Base-by-base conservation (phyloP, 2,329 filamentous ascomycete genomes). In the Lecanoromycetidae sp. region DNA sequence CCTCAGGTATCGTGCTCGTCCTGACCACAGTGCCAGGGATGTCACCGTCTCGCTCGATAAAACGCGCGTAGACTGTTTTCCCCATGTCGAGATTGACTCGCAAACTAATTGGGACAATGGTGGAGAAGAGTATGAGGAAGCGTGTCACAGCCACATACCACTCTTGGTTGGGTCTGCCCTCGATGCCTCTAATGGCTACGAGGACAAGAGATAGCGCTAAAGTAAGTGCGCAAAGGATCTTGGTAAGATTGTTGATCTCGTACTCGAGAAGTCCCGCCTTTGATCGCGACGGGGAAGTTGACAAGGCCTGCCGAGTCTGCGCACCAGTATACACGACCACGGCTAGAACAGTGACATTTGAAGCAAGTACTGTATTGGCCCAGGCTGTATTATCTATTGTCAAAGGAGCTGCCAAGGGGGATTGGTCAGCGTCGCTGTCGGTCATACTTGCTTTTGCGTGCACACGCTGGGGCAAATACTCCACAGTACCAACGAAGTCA, bases 71-170 rank as follows among this genome's bases (percentile, higher is more conserved):
- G 2, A 91, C 87, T 46, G 85, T 90, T 66, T 98, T 98, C 32
- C 90, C 93, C 77, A 98, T 82, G 60, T 98, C 91, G 15, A 98
- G 72, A 61, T 98, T 98, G 56, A 98, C 91, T 42, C 91, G 83
- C 56, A 98, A 71, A 66, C 87, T 94, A 64, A 98, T 95, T 1
- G 91, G 91, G 22, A 98, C 93, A 58, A 98, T 98, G 0, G 90
- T 96, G n/a, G 90, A 96, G 70, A 98, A 98, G 1, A 98, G 72
- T 51, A 98, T 93, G 53, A 98, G 69, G 61, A 96, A 98, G n/a
- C 90, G 82, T 80, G 94, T 91, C 58, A 96, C 94, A 54, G 93
- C 90, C 55, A 96, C 80, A 63, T 96, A 98, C 91, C 91, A 98
- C 48, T 63, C 56, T 54, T 71, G 70, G 50, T 70, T 62, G 46